phyloP scores from a whole-genome alignment of 1,284 basidiomycete genomes.

The Chiua sp. region DNA sequence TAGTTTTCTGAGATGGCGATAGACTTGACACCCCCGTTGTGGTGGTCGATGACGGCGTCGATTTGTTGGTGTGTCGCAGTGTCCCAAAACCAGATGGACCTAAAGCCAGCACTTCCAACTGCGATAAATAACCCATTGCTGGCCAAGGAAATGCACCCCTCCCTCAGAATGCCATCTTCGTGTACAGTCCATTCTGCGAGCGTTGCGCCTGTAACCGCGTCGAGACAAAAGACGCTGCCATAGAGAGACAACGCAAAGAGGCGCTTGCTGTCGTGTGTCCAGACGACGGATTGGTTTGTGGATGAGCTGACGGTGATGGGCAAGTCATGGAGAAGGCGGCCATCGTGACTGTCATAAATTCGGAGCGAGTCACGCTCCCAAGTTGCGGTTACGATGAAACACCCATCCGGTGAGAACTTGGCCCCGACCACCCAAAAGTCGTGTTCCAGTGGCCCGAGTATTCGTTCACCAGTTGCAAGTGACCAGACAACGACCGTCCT shows the following conservation, averaged over 20 bases:
- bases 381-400: neutral
- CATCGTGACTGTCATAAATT: neutral
- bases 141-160: too few species aligned
- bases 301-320: neutral
- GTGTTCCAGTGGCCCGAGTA: neutral
- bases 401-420: neutral
- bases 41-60: too few species aligned
- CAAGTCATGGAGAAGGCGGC: neutral
- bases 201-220: neutral
- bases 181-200: too few species aligned
- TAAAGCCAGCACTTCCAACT: too few species aligned
- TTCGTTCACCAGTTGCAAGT: neutral
- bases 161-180: too few species aligned
- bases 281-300: neutral
- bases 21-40: too few species aligned
- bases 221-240: neutral
- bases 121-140: too few species aligned
- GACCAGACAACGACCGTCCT: neutral
- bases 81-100: too few species aligned
- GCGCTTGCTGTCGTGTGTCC: neutral
- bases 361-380: neutral
- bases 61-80: too few species aligned
- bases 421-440: neutral
- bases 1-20: too few species aligned
- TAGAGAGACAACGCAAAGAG: neutral